A percentile compares a stretch with the other conserved stretches of the same genome.
Evolutionary conservation across 2,329 filamentous ascomycete genomes (phyloP).

Genomic region (Tolypocladium amazonense): DNA sequence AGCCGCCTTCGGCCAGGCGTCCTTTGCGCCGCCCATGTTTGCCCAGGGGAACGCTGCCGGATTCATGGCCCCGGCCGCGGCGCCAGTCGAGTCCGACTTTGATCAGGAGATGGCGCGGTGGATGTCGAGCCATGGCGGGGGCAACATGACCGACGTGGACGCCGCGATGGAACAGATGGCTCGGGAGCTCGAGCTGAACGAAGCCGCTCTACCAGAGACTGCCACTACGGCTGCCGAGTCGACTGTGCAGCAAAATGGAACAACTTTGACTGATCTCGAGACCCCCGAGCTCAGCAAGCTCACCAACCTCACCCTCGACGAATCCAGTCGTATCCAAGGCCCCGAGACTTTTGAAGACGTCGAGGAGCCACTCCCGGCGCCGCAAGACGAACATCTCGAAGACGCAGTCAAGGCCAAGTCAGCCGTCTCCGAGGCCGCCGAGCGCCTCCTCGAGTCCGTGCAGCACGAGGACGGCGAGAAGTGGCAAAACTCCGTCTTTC

Average conservation of each 20-base stretch:
- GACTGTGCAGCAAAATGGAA: neutral
- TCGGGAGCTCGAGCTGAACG: conserved; percentile 25
- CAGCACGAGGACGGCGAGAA: conserved; percentile 33
- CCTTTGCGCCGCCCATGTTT: conserved; percentile 13
- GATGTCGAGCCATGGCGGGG: conserved; percentile 24
- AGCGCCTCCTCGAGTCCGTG: conserved; percentile 30
- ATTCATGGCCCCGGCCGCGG: conserved; percentile 12
- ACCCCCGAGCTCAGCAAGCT: conserved; percentile 22
- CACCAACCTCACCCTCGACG: conserved; percentile 18
- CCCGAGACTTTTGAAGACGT: conserved; percentile 5
- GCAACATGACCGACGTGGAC: conserved; percentile 27
- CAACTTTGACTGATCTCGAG: conserved; percentile 17
- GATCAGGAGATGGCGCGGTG: conserved; percentile 29
- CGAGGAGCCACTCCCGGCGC: conserved; percentile 2
- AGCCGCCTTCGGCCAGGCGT: conserved; percentile 17
- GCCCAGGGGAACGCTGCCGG: conserved; percentile 13
- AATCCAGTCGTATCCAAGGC: neutral
- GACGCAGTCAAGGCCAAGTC: conserved; percentile 16
- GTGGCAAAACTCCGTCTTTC: conserved; percentile 35
- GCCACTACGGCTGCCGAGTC: neutral
- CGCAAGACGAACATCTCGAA: conserved; percentile 6
- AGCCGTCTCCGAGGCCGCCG: conserved; percentile 30
- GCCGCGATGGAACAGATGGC: conserved; percentile 33
- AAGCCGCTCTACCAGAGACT: conserved; percentile 15
- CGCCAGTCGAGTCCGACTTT: conserved; percentile 22